Base-by-base conservation (phyloP, 805 yeast species). In the Pichia manshurica region DNA sequence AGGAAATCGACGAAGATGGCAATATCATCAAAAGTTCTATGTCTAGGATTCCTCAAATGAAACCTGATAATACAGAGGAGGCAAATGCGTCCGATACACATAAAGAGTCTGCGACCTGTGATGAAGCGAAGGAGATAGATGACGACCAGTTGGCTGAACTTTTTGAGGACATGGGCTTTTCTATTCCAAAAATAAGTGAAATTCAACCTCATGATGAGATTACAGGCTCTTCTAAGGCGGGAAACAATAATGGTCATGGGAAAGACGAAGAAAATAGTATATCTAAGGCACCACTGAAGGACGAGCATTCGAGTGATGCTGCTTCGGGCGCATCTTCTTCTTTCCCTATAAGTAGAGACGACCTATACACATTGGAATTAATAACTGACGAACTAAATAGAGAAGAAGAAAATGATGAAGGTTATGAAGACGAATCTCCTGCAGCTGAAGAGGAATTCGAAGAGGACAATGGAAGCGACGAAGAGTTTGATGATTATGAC, bases 1-100 rank as follows among this genome's bases (percentile, higher is more conserved):
- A 89, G 58, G 84, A 79, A 44, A 61, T 89, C 20, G 95, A 89
- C 63, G 95, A 85, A 2, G 81, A 83, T 22, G 96, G 85, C 0
- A 82, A 85, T 53, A 70, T 85, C 1, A 60, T 84, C 3, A 61
- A 57, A 36, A n/a, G 72, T 70, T 7, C 67, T 60, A 39, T 48
- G 33, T 72, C 73, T 1, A 67, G 71, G 21, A 56, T 66, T 23
- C 58, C 62, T 8, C 53, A 57, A 22, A 53, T 60, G 37, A 31
- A 34, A 6, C 54, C 39, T 22, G 10, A 25, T 25, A 25, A 25
- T 10, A 43, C 38, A 23, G 40, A 39, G n/a, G 42, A 38, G 32
- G 45, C 23, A 12, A 9, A 16, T n/a, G 22, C 25, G 25, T 42
- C 46, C 3, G 51, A 56, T 15, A 35, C 20, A 17, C 5, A 36